Base-by-base conservation (phyloP, 208 protist genomes). In the Trypanosoma vivax region DNA sequence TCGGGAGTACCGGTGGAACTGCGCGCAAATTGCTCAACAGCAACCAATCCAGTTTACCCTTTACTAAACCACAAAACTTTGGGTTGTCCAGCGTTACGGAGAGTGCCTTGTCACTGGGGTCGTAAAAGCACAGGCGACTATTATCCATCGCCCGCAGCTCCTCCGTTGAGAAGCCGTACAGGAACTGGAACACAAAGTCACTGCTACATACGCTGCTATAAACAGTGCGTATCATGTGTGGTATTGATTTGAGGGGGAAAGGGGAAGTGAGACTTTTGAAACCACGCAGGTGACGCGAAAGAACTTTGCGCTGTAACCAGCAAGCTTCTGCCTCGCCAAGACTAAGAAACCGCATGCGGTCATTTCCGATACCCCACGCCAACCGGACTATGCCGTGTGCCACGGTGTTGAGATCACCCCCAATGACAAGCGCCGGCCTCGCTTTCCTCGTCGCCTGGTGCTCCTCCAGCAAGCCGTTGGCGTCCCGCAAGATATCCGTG, bases 351-450 rank as follows among this genome's bases (percentile, higher is more conserved):
- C 76, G 73, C 31, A 92, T 46, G 0, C 85, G 79, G 48, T 88
- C 81, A 0, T 43, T 71, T 16, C 27, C 73, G 53, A 72, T 79
- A 29, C 1, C 30, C 24, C 39, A 47, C 29, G 71, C 72, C 10
- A 69, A 71, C 5, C 79, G 81, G 18, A 86, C 85, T 27, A 90
- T 72, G 31, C 79, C 70, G 60, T 90, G 72, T 27, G 73, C 78
- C 56, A 89, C 82, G 1, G 85, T 89, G 65, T 89, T 92, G 19
- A 92, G 60, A 50, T 92, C 85, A 0, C 85, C 85, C 13, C 60
- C 80, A 42, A 92, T 73, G 23, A 92, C 55, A 47, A 88, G 87
- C 34, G 65, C 66, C 3, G 65, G 43, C 3, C 57, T 41, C 25
- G 54, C 24, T 16, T 10, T 23, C n/a, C 13, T 1, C 0, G 23